Percentiles rank a stretch among this genome's conserved stretches.
phyloP scores from a whole-genome alignment of 169 alveolate species.

The Plasmodium gonderi region DNA sequence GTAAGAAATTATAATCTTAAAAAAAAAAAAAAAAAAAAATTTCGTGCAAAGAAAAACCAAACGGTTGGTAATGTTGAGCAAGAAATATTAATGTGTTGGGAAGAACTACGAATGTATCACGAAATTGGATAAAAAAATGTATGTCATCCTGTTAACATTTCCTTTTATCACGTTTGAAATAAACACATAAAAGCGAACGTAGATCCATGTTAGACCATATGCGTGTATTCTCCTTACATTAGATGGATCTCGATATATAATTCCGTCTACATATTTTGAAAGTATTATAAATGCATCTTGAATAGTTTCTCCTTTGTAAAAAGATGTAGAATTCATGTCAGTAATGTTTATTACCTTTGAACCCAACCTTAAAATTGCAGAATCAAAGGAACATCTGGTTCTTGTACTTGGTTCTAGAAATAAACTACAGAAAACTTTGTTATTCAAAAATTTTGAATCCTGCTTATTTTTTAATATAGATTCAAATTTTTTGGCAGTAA shows the following conservation, averaged over 20 bases:
- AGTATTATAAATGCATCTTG: constrained; percentile 84
- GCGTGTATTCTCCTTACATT: constrained; percentile 15
- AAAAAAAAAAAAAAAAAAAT: too few relatives aligned
- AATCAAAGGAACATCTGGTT: constrained; percentile 90
- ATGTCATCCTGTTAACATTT: background rate
- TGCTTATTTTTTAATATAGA: constrained; percentile 47
- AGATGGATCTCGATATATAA: constrained; percentile 78
- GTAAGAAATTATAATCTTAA: too few relatives aligned
- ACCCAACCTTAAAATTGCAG: constrained; percentile 87
- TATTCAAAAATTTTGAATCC: constrained; percentile 44
- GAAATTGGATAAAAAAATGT: too few relatives aligned
- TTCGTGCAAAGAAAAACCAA: too few relatives aligned
- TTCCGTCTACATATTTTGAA: constrained; percentile 83
- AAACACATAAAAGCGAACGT: background rate
- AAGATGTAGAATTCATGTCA: constrained; percentile 79
- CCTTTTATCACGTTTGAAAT: background rate
- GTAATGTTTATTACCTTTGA: constrained; percentile 81
- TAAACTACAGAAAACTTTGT: constrained; percentile 72
- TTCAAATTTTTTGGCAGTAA: constrained; percentile 56
- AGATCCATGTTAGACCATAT: background rate
- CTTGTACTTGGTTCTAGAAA: constrained; percentile 89
- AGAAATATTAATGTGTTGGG: too few relatives aligned
- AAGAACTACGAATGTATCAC: too few relatives aligned
- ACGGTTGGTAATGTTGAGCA: too few relatives aligned
- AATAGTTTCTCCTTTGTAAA: constrained; percentile 86